These are phyloP conservation scores for Geotrichum australiense DNA, from an alignment of 1,139 yeast genomes.

Conservation along the genomic window DNA sequence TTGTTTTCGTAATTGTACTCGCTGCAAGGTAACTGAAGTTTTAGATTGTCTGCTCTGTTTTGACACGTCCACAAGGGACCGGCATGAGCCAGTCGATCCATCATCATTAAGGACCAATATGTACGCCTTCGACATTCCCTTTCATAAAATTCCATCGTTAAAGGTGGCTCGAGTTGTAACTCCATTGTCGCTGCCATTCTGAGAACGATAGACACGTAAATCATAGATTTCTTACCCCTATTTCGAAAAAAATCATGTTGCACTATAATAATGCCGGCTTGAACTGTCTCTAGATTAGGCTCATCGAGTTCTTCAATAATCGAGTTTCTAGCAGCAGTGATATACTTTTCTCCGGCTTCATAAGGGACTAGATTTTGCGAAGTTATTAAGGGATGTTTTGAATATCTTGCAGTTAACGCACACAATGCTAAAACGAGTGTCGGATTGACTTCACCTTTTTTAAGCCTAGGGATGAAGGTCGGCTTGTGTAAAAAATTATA, in stretches of 20 bases:
- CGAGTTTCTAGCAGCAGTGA: conserved; percentile 29
- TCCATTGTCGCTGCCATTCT: conserved; percentile 34
- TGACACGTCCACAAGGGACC: conserved; percentile 32
- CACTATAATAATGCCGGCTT: conserved; percentile 33
- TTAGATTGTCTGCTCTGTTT: conserved; percentile 25
- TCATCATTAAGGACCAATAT: conserved; percentile 35
- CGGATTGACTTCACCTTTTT: conserved; percentile 29
- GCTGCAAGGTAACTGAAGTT: conserved; percentile 32
- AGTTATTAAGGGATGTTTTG: conserved; percentile 30
- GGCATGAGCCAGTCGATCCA: conserved; percentile 36
- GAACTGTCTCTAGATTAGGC: conserved; percentile 35
- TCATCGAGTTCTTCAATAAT: conserved; percentile 31
- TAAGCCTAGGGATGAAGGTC: conserved; percentile 30
- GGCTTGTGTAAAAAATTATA: conserved; percentile 35
- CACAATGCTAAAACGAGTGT: conserved; percentile 34
- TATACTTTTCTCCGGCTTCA: conserved; percentile 32
- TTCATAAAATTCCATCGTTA: conserved; percentile 30
- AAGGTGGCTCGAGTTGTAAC: conserved; percentile 29
- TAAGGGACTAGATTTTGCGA: conserved; percentile 24
- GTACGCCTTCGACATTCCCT: conserved; percentile 34
- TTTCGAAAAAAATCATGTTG: conserved; percentile 35
- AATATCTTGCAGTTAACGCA: conserved; percentile 34
- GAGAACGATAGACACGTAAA: conserved; percentile 34
- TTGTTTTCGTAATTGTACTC: conserved; percentile 28
- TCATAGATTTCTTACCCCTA: conserved; percentile 34